phyloP scores from a whole-genome alignment of 805 yeast species.

The Blastobotrys parvus region DNA sequence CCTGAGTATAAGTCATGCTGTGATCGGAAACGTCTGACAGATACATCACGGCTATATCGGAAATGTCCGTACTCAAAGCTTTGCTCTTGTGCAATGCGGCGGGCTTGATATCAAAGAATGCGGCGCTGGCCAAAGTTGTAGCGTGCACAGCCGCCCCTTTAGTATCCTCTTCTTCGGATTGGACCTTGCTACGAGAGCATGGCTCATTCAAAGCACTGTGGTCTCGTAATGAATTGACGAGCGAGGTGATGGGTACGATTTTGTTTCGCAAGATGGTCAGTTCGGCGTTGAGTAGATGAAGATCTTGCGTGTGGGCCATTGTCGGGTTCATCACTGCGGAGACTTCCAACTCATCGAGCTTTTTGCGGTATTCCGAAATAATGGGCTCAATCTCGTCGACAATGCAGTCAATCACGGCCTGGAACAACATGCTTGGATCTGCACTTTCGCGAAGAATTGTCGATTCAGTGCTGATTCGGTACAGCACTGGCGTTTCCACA shows the following conservation, averaged over 20 bases:
- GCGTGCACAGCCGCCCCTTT: background rate
- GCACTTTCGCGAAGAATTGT: conserved; percentile 43
- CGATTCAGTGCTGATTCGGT: conserved; percentile 37
- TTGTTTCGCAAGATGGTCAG: conserved; percentile 39
- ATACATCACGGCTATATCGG: conserved; percentile 40
- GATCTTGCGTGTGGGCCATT: conserved; percentile 41
- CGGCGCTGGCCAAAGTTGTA: no score
- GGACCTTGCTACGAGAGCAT: background rate
- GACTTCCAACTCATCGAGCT: conserved; percentile 42
- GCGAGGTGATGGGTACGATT: conserved; percentile 39
- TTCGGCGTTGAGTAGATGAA: conserved; percentile 48
- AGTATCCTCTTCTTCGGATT: background rate
- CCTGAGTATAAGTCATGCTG: conserved; percentile 42
- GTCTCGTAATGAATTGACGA: conserved; percentile 40
- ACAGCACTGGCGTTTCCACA: conserved; percentile 43
- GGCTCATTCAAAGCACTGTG: conserved; percentile 21
- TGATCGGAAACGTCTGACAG: conserved; percentile 52
- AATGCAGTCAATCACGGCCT: conserved; percentile 45
- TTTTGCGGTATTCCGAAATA: conserved; percentile 41
- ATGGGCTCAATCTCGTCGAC: conserved; percentile 50
- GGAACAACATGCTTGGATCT: conserved; percentile 45
- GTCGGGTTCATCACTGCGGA: conserved; percentile 44
- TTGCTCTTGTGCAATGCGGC: background rate
- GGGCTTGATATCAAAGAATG: background rate
- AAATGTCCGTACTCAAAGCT: conserved; percentile 18